Conservation (phyloP, 1,139 yeast species). For the Meyerozyma smithsonii region DNA sequence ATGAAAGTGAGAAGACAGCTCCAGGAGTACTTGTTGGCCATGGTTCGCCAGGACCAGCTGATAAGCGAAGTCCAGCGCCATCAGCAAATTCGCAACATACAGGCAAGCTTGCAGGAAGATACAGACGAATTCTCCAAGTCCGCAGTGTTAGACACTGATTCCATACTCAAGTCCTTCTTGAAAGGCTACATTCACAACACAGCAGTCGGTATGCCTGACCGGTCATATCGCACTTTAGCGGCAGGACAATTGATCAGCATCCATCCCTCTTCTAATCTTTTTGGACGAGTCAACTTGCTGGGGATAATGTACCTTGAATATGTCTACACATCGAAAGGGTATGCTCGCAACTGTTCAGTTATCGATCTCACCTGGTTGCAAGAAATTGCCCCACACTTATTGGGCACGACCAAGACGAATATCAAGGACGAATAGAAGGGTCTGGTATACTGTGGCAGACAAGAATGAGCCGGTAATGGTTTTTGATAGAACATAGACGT, state of each 20-base stretch:
- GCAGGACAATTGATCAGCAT: slow-evolving; percentile 79
- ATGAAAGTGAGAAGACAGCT: slow-evolving; percentile 72
- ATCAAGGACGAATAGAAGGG: slow-evolving; percentile 15
- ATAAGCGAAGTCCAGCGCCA: slow-evolving; percentile 25
- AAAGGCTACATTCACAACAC: slow-evolving; percentile 80
- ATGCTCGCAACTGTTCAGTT: slow-evolving; percentile 85
- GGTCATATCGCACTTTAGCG: slow-evolving; percentile 81
- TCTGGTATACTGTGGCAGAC: neutral
- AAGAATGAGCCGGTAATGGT: too few relatives aligned
- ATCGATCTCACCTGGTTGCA: slow-evolving; percentile 83
- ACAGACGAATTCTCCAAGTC: slow-evolving; percentile 21
- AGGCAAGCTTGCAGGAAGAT: slow-evolving; percentile 21
- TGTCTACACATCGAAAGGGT: slow-evolving; percentile 88
- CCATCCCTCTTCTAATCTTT: slow-evolving; percentile 88
- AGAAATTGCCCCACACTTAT: slow-evolving; percentile 70
- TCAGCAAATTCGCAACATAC: slow-evolving; percentile 21
- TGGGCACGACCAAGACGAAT: slow-evolving; percentile 40
- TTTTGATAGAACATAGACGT: too few relatives aligned
- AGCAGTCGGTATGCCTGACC: slow-evolving; percentile 92
- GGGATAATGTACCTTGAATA: slow-evolving; percentile 94
- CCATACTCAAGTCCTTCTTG: slow-evolving; percentile 70
- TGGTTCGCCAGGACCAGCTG: slow-evolving; percentile 37
- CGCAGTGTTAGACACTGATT: slow-evolving; percentile 44
- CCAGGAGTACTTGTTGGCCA: slow-evolving; percentile 58
- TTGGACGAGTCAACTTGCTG: slow-evolving; percentile 71